These are phyloP conservation scores for Phytophthora tubulina DNA, from an alignment of 352 stramenopile genomes.

Conservation along the genomic window DNA sequence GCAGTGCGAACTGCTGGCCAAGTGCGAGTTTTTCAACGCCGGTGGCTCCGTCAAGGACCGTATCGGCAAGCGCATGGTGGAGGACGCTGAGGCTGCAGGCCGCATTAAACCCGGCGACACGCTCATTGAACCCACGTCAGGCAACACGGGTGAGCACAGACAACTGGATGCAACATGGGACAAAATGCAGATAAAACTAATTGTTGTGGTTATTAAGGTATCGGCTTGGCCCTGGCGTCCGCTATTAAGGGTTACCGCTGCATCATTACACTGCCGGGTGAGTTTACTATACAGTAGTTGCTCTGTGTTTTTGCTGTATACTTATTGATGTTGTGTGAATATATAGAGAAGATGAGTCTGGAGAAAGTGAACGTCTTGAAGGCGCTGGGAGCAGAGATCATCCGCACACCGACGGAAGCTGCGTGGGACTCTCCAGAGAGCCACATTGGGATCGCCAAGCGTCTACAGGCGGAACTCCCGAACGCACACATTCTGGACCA, in stretches of 20 bases:
- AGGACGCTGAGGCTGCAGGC: slow-evolving; percentile 92
- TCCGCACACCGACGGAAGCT: slow-evolving; percentile 95
- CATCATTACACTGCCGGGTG: slow-evolving; percentile 89
- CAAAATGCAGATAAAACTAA: not conserved
- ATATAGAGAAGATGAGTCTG: slow-evolving; percentile 95
- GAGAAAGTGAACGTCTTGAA: slow-evolving; percentile 97
- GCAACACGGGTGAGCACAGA: slow-evolving; percentile 90
- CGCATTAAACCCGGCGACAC: slow-evolving; percentile 95
- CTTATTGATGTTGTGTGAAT: slow-evolving; percentile 4
- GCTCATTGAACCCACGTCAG: slow-evolving; percentile 97
- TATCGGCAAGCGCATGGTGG: slow-evolving; percentile 92
- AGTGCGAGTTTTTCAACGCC: slow-evolving; percentile 98
- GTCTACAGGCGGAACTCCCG: slow-evolving; percentile 92
- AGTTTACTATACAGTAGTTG: not conserved
- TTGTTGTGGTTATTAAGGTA: slow-evolving; percentile 53
- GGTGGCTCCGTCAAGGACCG: slow-evolving; percentile 93
- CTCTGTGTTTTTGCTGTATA: not conserved
- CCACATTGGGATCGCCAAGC: slow-evolving; percentile 94
- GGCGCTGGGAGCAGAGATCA: slow-evolving; percentile 95
- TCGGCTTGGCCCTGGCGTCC: slow-evolving; percentile 96
- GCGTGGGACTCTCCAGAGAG: slow-evolving; percentile 96
- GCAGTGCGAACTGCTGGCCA: slow-evolving; percentile 93
- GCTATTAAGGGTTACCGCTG: slow-evolving; percentile 96
- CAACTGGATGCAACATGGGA: too few species aligned
- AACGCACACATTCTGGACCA: slow-evolving; percentile 97